Base-by-base conservation (phyloP, 768 basidiomycete species). In the Leccinum truebloodii region DNA sequence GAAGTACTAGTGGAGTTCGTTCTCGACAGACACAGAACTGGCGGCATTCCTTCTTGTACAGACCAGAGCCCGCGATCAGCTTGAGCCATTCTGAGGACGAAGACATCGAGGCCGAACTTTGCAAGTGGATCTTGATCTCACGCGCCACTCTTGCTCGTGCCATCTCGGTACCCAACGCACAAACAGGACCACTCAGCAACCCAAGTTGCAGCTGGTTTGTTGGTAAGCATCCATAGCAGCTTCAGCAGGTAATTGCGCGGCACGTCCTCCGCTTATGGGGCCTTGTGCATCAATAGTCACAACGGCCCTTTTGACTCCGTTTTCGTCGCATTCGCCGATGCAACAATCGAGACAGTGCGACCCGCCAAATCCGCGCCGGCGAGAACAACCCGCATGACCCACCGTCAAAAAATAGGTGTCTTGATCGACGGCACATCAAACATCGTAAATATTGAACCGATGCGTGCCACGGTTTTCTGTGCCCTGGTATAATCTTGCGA, bases 211-310 rank as follows among this genome's bases (percentile, higher is more conserved):
- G 7, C n/a, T 6, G 48, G 44, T 35, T 35, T 35, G 67, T 94
- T 95, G 41, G 86, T 77, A 8, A 91, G 73, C 67, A 91, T 78
- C 24, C 90, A 86, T 1, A 93, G 76, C 0, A 83, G 65, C 0
- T 86, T 91, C 26, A 94, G 80, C 32, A 84, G 66, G 63, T 83
- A 86, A 74, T 83, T 89, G 57, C 87, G 81, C 30, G 65, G 72
- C 7, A 66, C 46, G 64, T 71, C 69, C n/a, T 66, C 64, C 22
- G 30, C 62, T 20, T 71, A 62, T 22, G 76, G 65, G 8, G 81
- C 79, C 62, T 82, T 82, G 24, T 76, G 72, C 28, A 89, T 67
- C 56, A 89, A 75, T 5, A 76, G 22, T 9, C 67, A 65, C 10
- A 88, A 71, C 1, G 83, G 81, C 44, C 83, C 79, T 7, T 73